Conservation (phyloP, 2,329 filamentous ascomycete species). For the Neurospora sp. region DNA sequence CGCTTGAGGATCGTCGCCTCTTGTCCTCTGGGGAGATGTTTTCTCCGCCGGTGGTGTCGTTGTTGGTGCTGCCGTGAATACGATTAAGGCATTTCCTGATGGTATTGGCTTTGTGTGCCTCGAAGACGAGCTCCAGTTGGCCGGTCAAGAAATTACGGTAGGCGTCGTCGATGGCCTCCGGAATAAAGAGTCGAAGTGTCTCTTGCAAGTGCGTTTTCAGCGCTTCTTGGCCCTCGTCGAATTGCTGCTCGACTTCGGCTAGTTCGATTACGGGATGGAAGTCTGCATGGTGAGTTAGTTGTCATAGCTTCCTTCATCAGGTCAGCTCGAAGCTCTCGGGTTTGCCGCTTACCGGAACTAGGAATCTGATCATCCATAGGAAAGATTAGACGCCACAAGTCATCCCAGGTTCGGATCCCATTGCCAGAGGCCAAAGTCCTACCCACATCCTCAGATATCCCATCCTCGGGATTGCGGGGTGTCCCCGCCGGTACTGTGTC, state of each 20-base stretch:
- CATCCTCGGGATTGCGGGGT: conserved; percentile 11
- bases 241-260: conserved; percentile 14
- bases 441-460: conserved; percentile 8
- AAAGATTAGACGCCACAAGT: conserved; percentile 12
- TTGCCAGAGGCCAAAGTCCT: background rate
- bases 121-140: conserved; percentile 16
- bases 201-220: conserved; percentile 14
- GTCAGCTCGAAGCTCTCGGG: background rate
- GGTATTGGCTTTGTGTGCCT: conserved; percentile 15
- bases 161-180: conserved; percentile 9
- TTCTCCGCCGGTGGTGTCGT: background rate
- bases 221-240: conserved; percentile 12
- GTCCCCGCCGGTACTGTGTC: conserved; percentile 2
- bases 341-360: conserved; percentile 9
- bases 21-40: background rate
- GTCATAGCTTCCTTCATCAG: background rate
- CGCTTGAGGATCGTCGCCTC: background rate
- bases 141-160: conserved; percentile 16
- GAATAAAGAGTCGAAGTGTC: conserved; percentile 14
- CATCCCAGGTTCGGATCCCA: conserved; percentile 11
- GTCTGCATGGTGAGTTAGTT: conserved; percentile 8
- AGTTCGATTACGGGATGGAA: conserved; percentile 15
- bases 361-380: conserved; percentile 10
- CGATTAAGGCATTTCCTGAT: conserved; percentile 9
- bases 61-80: background rate